phyloP scores from a whole-genome alignment of 352 stramenopile species.

The Phytophthora aleatoria region DNA sequence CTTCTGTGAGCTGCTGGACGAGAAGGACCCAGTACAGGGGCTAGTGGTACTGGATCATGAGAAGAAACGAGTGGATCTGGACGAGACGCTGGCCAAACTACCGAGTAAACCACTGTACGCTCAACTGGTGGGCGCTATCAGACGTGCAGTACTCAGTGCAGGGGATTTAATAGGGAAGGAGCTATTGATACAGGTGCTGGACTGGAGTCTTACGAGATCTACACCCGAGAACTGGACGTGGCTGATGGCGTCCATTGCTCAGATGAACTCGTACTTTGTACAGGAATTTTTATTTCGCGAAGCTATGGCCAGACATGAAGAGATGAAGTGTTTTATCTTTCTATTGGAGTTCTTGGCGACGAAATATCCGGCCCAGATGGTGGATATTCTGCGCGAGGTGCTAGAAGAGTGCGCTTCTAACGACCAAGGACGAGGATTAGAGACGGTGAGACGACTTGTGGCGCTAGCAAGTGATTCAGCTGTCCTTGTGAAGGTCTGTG shows the following conservation, averaged over 20 bases:
- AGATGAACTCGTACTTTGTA: constrained; percentile 49
- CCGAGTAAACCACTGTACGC: constrained; percentile 51
- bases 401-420: constrained; percentile 38
- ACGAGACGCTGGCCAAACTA: constrained; percentile 43
- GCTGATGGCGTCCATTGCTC: constrained; percentile 48
- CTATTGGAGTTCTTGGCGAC: constrained; percentile 48
- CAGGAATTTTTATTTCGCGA: constrained; percentile 56
- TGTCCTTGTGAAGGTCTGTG: constrained; percentile 43
- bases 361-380: constrained; percentile 47
- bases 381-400: constrained; percentile 53
- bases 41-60: constrained; percentile 23
- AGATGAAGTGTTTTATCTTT: constrained; percentile 23
- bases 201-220: constrained; percentile 45
- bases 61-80: constrained; percentile 29
- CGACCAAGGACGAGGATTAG: neutral
- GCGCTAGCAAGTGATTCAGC: constrained; percentile 40
- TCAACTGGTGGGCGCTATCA: constrained; percentile 46
- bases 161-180: constrained; percentile 20
- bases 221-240: constrained; percentile 52
- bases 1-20: constrained; percentile 47
- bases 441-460: constrained; percentile 38
- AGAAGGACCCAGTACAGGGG: constrained; percentile 42
- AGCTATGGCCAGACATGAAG: constrained; percentile 24
- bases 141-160: constrained; percentile 41
- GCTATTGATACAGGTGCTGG: constrained; percentile 45